Base-by-base conservation (phyloP, 1,284 basidiomycete genomes). In the Cystobasidium sp. region DNA sequence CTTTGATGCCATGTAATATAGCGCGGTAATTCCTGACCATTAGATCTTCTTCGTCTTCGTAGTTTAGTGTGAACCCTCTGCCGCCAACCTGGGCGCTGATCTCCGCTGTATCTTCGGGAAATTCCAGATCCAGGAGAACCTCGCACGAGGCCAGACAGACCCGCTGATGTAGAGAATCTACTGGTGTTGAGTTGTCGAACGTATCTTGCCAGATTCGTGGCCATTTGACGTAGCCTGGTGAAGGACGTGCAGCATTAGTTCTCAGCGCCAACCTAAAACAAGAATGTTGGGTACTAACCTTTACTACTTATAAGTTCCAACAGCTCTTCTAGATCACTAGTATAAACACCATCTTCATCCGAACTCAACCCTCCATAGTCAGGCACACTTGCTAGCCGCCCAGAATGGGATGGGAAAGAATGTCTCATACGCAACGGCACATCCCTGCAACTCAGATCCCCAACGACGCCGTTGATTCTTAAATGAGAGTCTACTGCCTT, bases 201-300 rank as follows among this genome's bases (percentile, higher is more conserved):
- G 70, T 52, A 37, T 73, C 70, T 59, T 73, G 70, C 70, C 70
- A 73, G 6, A 73, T 66, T 2, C 70, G 62, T 10, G 70, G 63
- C 70, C 70, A 73, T 43, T 73, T 73, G 12, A 73, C 70, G 51
- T 73, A 73, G 43, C 70, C 68, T 69, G 5, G 7, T 6, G 5
- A 47, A 44, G 6, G 37, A 31, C 31, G 31, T 31, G 31, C 31
- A 31, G 2, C 31, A 31, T 31, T 31, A 31, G 31, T 31, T 31
- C 2, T 31, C 5, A 31, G 2, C 31, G 31, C 5, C 31, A 31
- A 31, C 31, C 2, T 31, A 1, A 31, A 31, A 31, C 2, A 5
- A 31, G 31, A 31, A 1, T 31, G 31, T 31, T 1, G 5, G 31
- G 1, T 6, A 22, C 47, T 5, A 31, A 61, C 68, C 70, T 66